Evolutionary conservation across 192 early-diverging fungal species (phyloP).

Genomic region (Diversispora eburnea): DNA sequence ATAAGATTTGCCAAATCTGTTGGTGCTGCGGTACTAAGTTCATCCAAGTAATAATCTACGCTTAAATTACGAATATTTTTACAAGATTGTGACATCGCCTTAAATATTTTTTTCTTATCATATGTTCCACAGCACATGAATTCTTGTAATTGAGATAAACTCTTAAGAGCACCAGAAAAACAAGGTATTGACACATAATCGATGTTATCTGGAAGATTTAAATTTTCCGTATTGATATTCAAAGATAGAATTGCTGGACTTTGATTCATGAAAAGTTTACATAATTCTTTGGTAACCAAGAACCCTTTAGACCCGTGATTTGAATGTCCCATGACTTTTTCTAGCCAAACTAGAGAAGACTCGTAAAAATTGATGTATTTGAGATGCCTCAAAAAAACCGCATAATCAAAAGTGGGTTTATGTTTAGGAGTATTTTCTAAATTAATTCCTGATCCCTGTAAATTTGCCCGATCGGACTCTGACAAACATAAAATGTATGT

Average conservation of each 20-base stretch:
- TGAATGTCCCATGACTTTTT: neutral
- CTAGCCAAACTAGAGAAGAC: neutral
- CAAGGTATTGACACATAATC: constrained; percentile 6
- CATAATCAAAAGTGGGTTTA: constrained; percentile 14
- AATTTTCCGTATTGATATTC: neutral
- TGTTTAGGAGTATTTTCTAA: neutral
- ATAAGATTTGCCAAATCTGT: neutral
- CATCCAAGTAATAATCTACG: constrained; percentile 21
- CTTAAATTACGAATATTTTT: neutral
- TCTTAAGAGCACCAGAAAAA: neutral
- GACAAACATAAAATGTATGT: constrained; percentile 1
- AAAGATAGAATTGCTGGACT: neutral
- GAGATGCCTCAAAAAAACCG: neutral
- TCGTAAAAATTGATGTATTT: constrained; percentile 2
- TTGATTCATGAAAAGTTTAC: constrained; percentile 4
- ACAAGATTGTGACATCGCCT: constrained; percentile 1
- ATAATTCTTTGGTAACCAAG: neutral
- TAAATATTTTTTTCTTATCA: constrained; percentile 21
- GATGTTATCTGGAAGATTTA: neutral
- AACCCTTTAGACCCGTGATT: neutral
- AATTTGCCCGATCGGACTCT: neutral
- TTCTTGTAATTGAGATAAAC: constrained; percentile 1
- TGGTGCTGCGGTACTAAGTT: neutral
- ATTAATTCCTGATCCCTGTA: neutral
- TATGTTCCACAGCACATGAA: constrained; percentile 17